Evolutionary conservation across 139 green algal species (phyloP), one percentile per base, ranked within the genome.

Genomic region (Tetradesmus obliquus): DNA sequence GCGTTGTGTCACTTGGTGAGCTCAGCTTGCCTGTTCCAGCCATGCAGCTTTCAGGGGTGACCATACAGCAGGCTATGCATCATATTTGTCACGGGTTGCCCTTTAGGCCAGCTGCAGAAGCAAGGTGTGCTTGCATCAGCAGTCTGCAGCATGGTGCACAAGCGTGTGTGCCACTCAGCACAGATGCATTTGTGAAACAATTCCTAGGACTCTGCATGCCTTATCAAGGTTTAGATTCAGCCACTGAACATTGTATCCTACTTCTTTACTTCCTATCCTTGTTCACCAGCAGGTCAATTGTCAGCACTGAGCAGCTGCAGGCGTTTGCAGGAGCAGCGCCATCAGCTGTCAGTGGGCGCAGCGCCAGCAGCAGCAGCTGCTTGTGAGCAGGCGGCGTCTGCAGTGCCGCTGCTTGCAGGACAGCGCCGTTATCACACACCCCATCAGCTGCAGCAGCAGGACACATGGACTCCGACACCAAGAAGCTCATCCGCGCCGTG

Each of bases 401-500:
- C 76, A 53, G 6, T 55, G 76, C 13, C 76, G 76, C 76, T 82
- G 76, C n/a, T 82, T 82, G 76, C 76, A 55, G 8, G 24, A 53
- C 72, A 32, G 72, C 72, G n/a, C 72, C 10, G 32, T 45, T 45
- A 45, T 45, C 19, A 81, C 10, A 55, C 24, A 1, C 76, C 2
- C 20, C 22, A 81, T 8, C 76, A 55, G 3, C 76, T 32, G 76
- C 76, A 76, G 66, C 76, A 24, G 66, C 66, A 76, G 66, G 3
- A 76, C n/a, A 24, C 9, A 92, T 92, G 90, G 90, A 92, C 76
- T 79, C 82, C 20, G 88, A 95, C 5, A 86, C 82, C 12, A 94
- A 92, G 54, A 93, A 90, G 53, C 60, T 96, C 3, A 91, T 97
- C 20, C 92, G 94, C 32, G 60, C 89, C 1, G 92, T 99, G 13